A percentile compares a stretch with the other conserved stretches of the same genome.
Conservation (phyloP, 2,329 filamentous ascomycete species). For the Bisporella sp. region DNA sequence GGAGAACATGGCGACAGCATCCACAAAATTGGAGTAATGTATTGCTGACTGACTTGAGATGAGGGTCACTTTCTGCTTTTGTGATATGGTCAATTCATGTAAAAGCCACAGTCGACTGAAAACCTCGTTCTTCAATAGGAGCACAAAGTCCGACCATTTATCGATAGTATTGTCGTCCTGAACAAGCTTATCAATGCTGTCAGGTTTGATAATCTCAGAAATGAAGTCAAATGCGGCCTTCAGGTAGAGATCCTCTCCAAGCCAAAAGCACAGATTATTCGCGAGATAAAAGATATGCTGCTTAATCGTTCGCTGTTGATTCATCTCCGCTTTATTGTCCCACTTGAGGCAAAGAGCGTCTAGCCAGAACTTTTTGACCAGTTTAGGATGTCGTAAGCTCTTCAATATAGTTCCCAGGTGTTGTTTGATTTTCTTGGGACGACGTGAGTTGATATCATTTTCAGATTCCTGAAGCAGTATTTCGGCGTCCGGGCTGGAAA, state of each 20-base stretch:
- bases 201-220: conserved; percentile 2
- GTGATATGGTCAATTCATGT: conserved; percentile 11
- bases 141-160: conserved; percentile 5
- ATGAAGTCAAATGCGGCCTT: conserved; percentile 7
- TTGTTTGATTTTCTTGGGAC: conserved; percentile 2
- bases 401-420: conserved; percentile 7
- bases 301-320: conserved; percentile 14
- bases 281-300: conserved; percentile 7
- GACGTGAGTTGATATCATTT: neutral
- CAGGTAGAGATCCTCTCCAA: conserved; percentile 7
- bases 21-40: conserved; percentile 10
- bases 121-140: conserved; percentile 7
- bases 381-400: conserved; percentile 5
- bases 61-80: conserved; percentile 6
- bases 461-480: neutral
- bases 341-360: conserved; percentile 23
- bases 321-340: conserved; percentile 13
- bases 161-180: conserved; percentile 1
- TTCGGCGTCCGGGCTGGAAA: no score
- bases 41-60: conserved; percentile 24
- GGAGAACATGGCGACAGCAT: conserved; percentile 10
- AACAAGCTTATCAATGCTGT: conserved; percentile 6
- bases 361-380: conserved; percentile 15
- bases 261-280: conserved; percentile 12
- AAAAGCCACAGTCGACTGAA: conserved; percentile 13